Base-by-base conservation (phyloP, 306 rosid species). In the Delonix regia region DNA sequence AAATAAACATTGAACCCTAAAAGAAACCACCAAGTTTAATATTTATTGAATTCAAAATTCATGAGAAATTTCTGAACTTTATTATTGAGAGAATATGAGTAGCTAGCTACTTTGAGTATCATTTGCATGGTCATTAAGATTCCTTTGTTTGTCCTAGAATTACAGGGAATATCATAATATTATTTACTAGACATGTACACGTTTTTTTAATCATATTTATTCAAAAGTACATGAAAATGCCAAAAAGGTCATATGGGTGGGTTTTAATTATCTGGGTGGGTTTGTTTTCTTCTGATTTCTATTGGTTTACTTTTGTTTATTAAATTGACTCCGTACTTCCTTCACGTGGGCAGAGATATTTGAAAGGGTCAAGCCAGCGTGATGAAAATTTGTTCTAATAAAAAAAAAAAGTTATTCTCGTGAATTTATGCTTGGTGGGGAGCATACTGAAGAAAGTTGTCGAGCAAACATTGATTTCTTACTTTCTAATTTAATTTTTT, bases 341-440 rank as follows among this genome's bases (percentile, higher is more conserved):
- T 80, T 84, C 87, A 84, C 87, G 87, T 84, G 87, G 85, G 60
- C 33, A 45, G 74, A 41, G 33, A 66, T 19, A 52, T 57, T 80
- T 71, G 45, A 72, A 77, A 63, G 75, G 70, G 75, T 55, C 59
- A n/a, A 64, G 70, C 16, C 25, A 49, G 8, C 49, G 22, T 62
- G 56, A 75, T 18, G 15, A 64, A 38, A 39, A 38, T 19, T 66
- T 66, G 69, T 61, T 74, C 33, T 1, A 63, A 62, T 33, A 34
- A 18, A 3, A 34, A 16, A 63, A 6, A 2, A 55, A 57, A 57
- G 38, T 25, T 36, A 25, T 57, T 25, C 36, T 25, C 64, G 36
- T 57, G 34, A 57, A 57, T 57, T 57, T 57, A 57, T 56, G 62
- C 30, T 9, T 16, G n/a, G n/a, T n/a, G n/a, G n/a, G n/a, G n/a